phyloP scores from a whole-genome alignment of 768 basidiomycete species.

The Podaxis rugospora region DNA sequence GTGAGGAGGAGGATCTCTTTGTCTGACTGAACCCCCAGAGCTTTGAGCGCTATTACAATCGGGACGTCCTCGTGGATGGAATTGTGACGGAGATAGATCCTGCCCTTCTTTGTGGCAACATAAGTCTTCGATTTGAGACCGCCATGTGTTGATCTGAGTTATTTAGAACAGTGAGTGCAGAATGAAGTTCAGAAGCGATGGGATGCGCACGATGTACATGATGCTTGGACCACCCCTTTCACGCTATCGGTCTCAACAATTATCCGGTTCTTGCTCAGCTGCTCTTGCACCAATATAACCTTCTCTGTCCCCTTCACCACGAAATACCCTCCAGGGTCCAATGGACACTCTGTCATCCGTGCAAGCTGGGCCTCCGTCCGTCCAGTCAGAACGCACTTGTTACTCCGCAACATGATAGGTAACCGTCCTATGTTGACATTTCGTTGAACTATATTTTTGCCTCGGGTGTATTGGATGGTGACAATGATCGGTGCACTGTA shows the following conservation, averaged over 20 bases:
- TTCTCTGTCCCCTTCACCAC: constrained; percentile 99
- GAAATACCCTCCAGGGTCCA: constrained; percentile 99
- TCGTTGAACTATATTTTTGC: constrained; percentile 81
- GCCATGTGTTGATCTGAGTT: constrained; percentile 67
- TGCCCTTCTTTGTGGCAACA: constrained; percentile 90
- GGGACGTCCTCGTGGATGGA: constrained; percentile 97
- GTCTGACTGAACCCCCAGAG: constrained; percentile 93
- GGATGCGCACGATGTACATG: constrained; percentile 84
- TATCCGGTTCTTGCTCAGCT: constrained; percentile 97
- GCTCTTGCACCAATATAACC: constrained; percentile 98
- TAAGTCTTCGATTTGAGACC: constrained; percentile 96
- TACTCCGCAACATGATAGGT: constrained; percentile 95
- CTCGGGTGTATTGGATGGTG: constrained; percentile 92
- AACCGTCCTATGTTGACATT: constrained; percentile 88
- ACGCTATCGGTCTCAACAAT: constrained; percentile 93
- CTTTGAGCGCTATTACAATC: constrained; percentile 93
- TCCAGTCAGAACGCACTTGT: constrained; percentile 87
- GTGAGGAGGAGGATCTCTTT: constrained; percentile 95
- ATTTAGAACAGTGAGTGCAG: constrained; percentile 11
- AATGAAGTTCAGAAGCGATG: not conserved
- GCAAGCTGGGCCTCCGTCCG: constrained; percentile 78
- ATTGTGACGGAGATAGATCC: constrained; percentile 96
- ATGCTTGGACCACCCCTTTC: constrained; percentile 90
- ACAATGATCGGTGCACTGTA: constrained; percentile 93
- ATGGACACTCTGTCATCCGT: constrained; percentile 93